These are phyloP conservation scores for Leccinum laetum DNA, from an alignment of 1,284 basidiomycete genomes.

Conservation along the genomic window DNA sequence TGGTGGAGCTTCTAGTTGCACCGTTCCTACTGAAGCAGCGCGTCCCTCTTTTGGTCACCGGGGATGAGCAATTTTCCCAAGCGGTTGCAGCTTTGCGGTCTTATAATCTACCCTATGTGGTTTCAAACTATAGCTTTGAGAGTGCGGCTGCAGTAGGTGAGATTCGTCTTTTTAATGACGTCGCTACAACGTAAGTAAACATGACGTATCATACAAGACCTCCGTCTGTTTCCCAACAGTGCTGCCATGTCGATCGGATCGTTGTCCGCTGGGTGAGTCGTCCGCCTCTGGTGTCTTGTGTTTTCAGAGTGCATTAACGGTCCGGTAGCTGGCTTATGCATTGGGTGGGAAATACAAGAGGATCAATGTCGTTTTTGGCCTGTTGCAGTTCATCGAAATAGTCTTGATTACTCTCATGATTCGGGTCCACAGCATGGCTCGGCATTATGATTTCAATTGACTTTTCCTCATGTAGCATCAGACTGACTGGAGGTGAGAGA, in stretches of 20 bases:
- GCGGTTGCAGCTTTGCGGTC: constrained; percentile 72
- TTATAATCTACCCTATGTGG: constrained; percentile 85
- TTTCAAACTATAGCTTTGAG: constrained; percentile 80
- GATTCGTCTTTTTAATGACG: constrained; percentile 13
- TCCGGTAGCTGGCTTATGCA: constrained; percentile 66
- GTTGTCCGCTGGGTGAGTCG: constrained; percentile 68
- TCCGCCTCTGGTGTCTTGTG: not conserved
- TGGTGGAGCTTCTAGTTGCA: constrained; percentile 63
- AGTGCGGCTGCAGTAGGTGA: constrained; percentile 63
- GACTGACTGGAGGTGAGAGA: constrained; percentile 39
- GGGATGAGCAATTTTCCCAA: constrained; percentile 74
- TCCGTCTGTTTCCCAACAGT: constrained; percentile 81
- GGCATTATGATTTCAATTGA: constrained; percentile 56
- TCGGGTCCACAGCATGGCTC: constrained; percentile 66
- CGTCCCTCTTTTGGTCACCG: constrained; percentile 63
- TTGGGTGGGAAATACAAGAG: constrained; percentile 74
- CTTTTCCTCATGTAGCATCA: not conserved
- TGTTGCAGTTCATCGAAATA: constrained; percentile 67
- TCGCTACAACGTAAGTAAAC: not conserved
- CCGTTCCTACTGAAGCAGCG: constrained; percentile 62
- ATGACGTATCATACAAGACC: constrained; percentile 43
- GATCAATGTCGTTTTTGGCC: constrained; percentile 69
- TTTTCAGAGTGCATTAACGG: constrained; percentile 2
- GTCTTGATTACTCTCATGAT: constrained; percentile 58
- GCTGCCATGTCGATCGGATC: constrained; percentile 74